Base-by-base conservation (phyloP, 2,329 filamentous ascomycete genomes). In the Thelonectria olida region DNA sequence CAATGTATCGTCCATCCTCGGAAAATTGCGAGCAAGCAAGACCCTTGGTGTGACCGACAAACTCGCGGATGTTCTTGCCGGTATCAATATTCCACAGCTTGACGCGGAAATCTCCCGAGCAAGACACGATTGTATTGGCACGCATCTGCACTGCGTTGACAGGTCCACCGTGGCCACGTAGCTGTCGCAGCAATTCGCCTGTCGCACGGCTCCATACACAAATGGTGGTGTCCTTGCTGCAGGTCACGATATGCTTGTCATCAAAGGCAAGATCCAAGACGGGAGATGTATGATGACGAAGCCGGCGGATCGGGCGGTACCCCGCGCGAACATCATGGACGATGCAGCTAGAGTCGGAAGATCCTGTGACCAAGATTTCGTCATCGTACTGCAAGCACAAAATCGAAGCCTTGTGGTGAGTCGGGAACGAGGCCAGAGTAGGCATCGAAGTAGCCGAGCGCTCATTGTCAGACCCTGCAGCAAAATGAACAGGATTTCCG, bases 91-190 rank as follows among this genome's bases (percentile, higher is more conserved):
- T 96, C 96, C 96, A 99, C 59, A 99, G 84, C 80, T 96, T 97
- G 64, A 97, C 93, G 51, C 91, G 86, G 70, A 96, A 96, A 77
- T 99, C 96, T 57, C 96, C 96, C 56, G 92, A 96, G 74, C 96
- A 97, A 48, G 92, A 97, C 27, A 97, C 94, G 49, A 98, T 89
- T 7, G 93, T 90, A 78, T 97, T 95, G 62, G 93, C 95, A 54
- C 95, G 91, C 76, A 99, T 88, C 79, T 98, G 95, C 5, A 99
- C 93, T 2, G 96, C 94, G 74, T 99, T 99, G 68, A 99, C 96
- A 1, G 96, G 96, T 0, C 96, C 96, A 2, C 88, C 85, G 77
- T 99, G 96, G 7, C 95, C 96, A 34, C 87, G 86, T 49, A 99
- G 85, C 71, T 92, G 91, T 72, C 92, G 92, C 48, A 97, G 78